Evolutionary conservation across 2,329 filamentous ascomycete genomes (phyloP).

Genomic region (Fusarium veterinarium): DNA sequence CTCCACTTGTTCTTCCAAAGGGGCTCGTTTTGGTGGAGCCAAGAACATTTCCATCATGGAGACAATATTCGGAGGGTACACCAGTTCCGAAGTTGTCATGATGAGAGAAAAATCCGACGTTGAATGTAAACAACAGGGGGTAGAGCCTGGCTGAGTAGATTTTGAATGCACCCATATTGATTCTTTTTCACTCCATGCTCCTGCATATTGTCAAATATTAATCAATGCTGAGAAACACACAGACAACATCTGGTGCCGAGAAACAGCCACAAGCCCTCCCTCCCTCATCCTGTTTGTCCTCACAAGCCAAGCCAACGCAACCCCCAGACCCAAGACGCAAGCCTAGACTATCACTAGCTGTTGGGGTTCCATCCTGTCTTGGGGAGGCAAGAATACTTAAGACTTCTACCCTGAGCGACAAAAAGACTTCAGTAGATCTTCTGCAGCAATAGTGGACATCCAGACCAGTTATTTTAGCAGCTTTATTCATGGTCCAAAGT

Average conservation of each 20-base stretch:
- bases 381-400: background rate
- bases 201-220: background rate
- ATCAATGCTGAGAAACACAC: conserved; percentile 2
- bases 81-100: conserved; percentile 34
- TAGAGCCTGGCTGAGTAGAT: background rate
- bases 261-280: conserved; percentile 24
- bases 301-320: conserved; percentile 17
- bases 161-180: conserved; percentile 2
- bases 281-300: conserved; percentile 1
- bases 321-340: conserved; percentile 21
- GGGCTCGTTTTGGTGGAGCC: conserved; percentile 17
- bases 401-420: background rate
- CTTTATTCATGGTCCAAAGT: background rate
- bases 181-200: conserved; percentile 2
- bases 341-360: conserved; percentile 15
- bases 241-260: conserved; percentile 13
- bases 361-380: conserved; percentile 26
- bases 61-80: conserved; percentile 10
- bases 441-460: background rate
- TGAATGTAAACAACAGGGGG: background rate
- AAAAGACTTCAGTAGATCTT: background rate
- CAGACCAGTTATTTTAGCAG: background rate
- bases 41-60: conserved; percentile 15
- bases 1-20: conserved; percentile 22
- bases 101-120: conserved; percentile 11